Percentiles rank a stretch among this genome's conserved stretches.
Conservation (phyloP, 805 yeast species). For the Saccharomyces kudriavzevii region DNA sequence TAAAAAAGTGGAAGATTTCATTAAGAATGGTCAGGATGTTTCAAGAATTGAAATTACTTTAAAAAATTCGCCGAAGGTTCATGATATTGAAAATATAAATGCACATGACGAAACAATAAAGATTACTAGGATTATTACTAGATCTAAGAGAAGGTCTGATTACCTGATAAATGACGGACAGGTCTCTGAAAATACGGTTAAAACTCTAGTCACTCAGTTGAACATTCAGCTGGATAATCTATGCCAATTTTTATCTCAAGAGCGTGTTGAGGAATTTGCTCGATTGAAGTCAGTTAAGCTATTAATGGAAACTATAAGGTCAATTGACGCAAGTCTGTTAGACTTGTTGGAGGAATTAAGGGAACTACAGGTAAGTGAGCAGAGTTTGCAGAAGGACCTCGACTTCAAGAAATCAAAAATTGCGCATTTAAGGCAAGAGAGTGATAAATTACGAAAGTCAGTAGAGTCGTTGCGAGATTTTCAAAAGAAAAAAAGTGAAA, state of each 20-base stretch:
- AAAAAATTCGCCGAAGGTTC: slow-evolving; percentile 23
- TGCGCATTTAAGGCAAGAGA: slow-evolving; percentile 30
- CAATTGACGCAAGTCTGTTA: slow-evolving; percentile 58
- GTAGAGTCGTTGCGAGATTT: slow-evolving; percentile 42
- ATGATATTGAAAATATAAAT: slow-evolving; percentile 20
- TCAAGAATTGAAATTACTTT: slow-evolving; percentile 32
- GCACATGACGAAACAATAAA: slow-evolving; percentile 24
- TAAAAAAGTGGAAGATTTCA: slow-evolving; percentile 53
- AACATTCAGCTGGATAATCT: slow-evolving; percentile 85
- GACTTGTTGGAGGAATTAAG: slow-evolving; percentile 51
- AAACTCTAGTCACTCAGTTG: slow-evolving; percentile 36
- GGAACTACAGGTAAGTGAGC: slow-evolving; percentile 39
- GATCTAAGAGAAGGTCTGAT: slow-evolving; percentile 37
- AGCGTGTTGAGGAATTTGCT: slow-evolving; percentile 88
- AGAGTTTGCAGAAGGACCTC: slow-evolving; percentile 32
- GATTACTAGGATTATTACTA: slow-evolving; percentile 38
- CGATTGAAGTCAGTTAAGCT: slow-evolving; percentile 66
- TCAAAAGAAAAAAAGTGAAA: slow-evolving; percentile 38
- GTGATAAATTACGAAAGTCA: slow-evolving; percentile 37
- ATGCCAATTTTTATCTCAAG: slow-evolving; percentile 93
- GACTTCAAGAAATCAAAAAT: slow-evolving; percentile 25
- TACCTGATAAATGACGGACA: slow-evolving; percentile 43
- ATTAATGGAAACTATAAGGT: slow-evolving; percentile 69
- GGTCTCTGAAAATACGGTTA: slow-evolving; percentile 40
- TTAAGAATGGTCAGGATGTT: slow-evolving; percentile 52